These are phyloP conservation scores for Irpex sp. DNA, from an alignment of 1,284 basidiomycete species.

Conservation along the genomic window DNA sequence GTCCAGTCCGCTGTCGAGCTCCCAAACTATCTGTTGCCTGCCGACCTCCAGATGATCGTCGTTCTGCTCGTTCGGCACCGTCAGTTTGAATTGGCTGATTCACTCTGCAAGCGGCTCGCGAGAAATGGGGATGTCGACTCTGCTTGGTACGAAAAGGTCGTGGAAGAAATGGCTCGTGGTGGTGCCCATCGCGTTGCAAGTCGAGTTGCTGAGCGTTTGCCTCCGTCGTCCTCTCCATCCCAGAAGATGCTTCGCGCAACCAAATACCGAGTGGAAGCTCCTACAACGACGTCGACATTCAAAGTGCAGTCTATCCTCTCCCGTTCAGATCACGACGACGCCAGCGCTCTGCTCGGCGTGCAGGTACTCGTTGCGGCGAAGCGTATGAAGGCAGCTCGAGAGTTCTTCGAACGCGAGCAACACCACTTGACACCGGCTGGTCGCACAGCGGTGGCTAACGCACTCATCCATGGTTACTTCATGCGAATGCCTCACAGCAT, in stretches of 20 bases:
- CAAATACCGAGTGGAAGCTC: neutral
- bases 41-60: neutral
- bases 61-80: constrained; percentile 1
- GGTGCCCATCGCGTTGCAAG: neutral
- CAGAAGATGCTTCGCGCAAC: neutral
- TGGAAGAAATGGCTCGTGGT: neutral
- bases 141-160: neutral
- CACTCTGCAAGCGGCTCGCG: neutral
- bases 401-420: constrained; percentile 6
- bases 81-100: neutral
- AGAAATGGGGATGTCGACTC: neutral
- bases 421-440: constrained; percentile 24
- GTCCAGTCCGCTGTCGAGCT: neutral
- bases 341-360: neutral
- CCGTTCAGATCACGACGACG: neutral
- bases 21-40: neutral
- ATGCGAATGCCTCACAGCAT: constrained; percentile 30
- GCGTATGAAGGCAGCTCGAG: constrained; percentile 3
- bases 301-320: neutral
- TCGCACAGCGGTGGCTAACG: constrained; percentile 47
- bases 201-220: neutral
- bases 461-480: constrained; percentile 43
- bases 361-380: neutral
- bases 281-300: neutral
- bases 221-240: neutral